Conservation (phyloP, 2,329 filamentous ascomycete species). For the Zymoseptoria pseudotritici region DNA sequence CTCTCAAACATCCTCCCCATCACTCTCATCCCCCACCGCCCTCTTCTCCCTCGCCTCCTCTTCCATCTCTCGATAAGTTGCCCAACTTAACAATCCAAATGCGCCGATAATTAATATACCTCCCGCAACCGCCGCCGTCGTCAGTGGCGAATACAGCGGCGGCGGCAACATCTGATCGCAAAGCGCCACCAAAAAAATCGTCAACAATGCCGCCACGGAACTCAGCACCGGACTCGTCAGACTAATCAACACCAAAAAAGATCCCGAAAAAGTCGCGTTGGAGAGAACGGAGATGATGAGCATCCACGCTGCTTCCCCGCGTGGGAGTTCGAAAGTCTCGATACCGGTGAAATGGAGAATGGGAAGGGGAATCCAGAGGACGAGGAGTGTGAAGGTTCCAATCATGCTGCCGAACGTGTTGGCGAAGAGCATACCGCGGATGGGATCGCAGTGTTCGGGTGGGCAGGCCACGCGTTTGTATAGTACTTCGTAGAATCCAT, state of each 20-base stretch:
- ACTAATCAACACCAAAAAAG: conserved; percentile 85
- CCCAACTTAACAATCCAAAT: conserved; percentile 81
- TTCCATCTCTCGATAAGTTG: conserved; percentile 86
- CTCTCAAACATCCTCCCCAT: conserved; percentile 32
- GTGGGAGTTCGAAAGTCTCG: conserved; percentile 77
- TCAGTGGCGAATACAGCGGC: conserved; percentile 62
- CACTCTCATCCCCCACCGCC: conserved; percentile 35
- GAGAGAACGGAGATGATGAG: conserved; percentile 72
- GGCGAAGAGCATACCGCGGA: conserved; percentile 92
- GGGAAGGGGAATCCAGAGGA: conserved; percentile 89
- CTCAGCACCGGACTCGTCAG: conserved; percentile 80
- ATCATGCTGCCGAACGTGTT: conserved; percentile 87
- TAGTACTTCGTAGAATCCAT: conserved; percentile 93
- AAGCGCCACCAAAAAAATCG: conserved; percentile 92
- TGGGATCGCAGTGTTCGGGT: conserved; percentile 74
- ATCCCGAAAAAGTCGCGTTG: conserved; percentile 88
- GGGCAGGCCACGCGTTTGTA: conserved; percentile 93
- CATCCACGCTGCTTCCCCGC: conserved; percentile 69
- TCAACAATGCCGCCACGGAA: conserved; percentile 85
- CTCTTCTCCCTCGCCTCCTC: conserved; percentile 64
- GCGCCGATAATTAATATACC: conserved; percentile 80
- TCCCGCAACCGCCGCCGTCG: conserved; percentile 68
- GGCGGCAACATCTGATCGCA: conserved; percentile 78
- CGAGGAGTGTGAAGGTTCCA: conserved; percentile 72
- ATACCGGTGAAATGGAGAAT: conserved; percentile 70